Percentiles rank a stretch among this genome's conserved stretches.
These are phyloP conservation scores for Dryas octopetala DNA, from an alignment of 306 rosid species.

Conservation along the genomic window DNA sequence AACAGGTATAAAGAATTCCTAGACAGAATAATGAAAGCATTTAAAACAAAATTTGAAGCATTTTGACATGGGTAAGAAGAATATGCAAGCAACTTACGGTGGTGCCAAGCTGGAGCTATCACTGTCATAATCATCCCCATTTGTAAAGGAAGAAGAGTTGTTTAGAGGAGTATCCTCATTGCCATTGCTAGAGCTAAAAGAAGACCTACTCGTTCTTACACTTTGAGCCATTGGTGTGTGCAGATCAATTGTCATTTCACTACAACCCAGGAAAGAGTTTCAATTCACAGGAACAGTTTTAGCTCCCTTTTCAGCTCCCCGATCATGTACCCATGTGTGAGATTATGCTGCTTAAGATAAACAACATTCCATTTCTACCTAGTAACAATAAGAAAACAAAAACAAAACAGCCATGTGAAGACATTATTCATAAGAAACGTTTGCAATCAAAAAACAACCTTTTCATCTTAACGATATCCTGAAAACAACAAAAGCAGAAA, in stretches of 20 bases:
- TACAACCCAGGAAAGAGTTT: slow-evolving; percentile 18
- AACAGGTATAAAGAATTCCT: not conserved
- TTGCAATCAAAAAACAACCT: not conserved
- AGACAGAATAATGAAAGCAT: not conserved
- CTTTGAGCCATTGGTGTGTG: slow-evolving; percentile 59
- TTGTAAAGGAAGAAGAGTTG: slow-evolving; percentile 38
- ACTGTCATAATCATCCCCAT: slow-evolving; percentile 72
- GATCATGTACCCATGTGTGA: slow-evolving; percentile 16
- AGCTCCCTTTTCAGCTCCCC: slow-evolving; percentile 18
- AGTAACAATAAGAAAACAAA: not conserved
- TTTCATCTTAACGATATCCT: not conserved
- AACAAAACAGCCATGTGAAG: not conserved
- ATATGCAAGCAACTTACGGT: slow-evolving; percentile 47
- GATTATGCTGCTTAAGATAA: slow-evolving; percentile 11
- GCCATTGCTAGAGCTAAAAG: slow-evolving; percentile 67
- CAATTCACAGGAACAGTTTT: slow-evolving; percentile 27
- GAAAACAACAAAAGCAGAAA: not conserved
- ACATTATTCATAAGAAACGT: not conserved
- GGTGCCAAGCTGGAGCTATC: slow-evolving; percentile 77
- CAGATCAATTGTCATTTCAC: slow-evolving; percentile 64
- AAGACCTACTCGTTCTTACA: slow-evolving; percentile 55
- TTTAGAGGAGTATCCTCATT: slow-evolving; percentile 51
- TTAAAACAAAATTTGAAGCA: not conserved
- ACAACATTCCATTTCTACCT: not conserved
- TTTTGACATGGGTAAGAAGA: slow-evolving; percentile 1